Conservation (phyloP, 495 filamentous ascomycete genomes). For the Lineolata rhizophorae region DNA sequence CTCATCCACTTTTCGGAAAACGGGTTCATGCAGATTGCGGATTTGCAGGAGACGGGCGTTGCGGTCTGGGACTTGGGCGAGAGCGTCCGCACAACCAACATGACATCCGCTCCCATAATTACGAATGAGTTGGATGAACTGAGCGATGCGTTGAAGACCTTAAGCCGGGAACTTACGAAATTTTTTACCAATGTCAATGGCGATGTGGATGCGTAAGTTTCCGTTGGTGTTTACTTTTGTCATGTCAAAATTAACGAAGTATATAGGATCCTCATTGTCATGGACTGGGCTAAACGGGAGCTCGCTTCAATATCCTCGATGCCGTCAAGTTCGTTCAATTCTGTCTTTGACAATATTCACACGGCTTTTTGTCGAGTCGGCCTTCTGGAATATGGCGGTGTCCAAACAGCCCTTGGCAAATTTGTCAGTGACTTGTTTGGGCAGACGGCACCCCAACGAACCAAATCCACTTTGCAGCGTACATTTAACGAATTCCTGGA, state of each 20-base stretch:
- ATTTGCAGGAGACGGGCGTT: slow-evolving; percentile 69
- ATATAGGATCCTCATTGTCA: slow-evolving; percentile 60
- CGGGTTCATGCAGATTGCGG: slow-evolving; percentile 60
- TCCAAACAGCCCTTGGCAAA: slow-evolving; percentile 42
- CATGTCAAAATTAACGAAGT: slow-evolving; percentile 3
- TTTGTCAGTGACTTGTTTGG: slow-evolving; percentile 52
- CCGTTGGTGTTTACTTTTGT: no score
- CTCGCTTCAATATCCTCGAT: slow-evolving; percentile 30
- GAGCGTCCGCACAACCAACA: slow-evolving; percentile 66
- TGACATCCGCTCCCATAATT: slow-evolving; percentile 70
- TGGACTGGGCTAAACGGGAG: slow-evolving; percentile 86
- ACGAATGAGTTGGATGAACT: slow-evolving; percentile 64
- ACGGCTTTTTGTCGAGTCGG: slow-evolving; percentile 44
- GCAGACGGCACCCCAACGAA: slow-evolving; percentile 54
- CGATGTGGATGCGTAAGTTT: slow-evolving; percentile 53
- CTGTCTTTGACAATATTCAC: slow-evolving; percentile 60
- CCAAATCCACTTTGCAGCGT: slow-evolving; percentile 54
- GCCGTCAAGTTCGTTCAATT: slow-evolving; percentile 35
- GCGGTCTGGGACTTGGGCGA: slow-evolving; percentile 87
- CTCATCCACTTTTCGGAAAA: slow-evolving; percentile 83
- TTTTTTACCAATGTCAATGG: slow-evolving; percentile 87
- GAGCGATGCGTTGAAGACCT: slow-evolving; percentile 57
- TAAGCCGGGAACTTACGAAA: slow-evolving; percentile 59
- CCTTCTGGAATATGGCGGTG: slow-evolving; percentile 39
- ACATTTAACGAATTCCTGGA: slow-evolving; percentile 73